A percentile compares a stretch with the other conserved stretches of the same genome.
These are phyloP conservation scores for Meyerozyma smithsonii DNA, from an alignment of 1,139 yeast genomes.

Conservation along the genomic window DNA sequence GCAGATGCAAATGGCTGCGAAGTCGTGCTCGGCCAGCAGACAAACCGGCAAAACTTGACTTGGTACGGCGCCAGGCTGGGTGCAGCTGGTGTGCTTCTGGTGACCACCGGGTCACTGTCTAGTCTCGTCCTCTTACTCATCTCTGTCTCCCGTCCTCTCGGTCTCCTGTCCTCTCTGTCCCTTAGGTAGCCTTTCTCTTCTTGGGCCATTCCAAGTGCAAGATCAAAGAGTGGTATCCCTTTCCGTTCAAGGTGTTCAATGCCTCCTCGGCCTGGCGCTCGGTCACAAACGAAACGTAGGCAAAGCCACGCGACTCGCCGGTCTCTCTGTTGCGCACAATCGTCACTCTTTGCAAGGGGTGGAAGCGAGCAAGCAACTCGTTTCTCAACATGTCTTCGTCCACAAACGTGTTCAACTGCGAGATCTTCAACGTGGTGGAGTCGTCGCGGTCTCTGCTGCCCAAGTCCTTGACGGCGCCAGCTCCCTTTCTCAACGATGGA, in stretches of 20 bases:
- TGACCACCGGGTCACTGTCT: too few relatives aligned
- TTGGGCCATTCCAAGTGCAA: conserved; percentile 69
- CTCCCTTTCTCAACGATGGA: conserved; percentile 70
- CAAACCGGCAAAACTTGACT: too few relatives aligned
- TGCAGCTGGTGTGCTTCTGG: too few relatives aligned
- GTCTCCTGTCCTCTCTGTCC: too few relatives aligned
- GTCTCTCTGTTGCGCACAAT: conserved; percentile 91
- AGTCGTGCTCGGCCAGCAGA: too few relatives aligned
- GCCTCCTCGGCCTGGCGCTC: conserved; percentile 74
- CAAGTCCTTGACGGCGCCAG: conserved; percentile 44
- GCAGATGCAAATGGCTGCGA: too few relatives aligned
- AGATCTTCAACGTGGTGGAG: conserved; percentile 80
- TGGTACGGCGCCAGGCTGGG: too few relatives aligned
- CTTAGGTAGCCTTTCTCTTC: conserved; percentile 16
- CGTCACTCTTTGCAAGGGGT: conserved; percentile 75
- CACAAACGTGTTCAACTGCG: conserved; percentile 85
- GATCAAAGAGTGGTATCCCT: conserved; percentile 89
- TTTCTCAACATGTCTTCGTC: conserved; percentile 77
- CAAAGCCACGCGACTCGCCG: conserved; percentile 93
- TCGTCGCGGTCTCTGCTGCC: conserved; percentile 69
- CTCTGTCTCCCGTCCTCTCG: too few relatives aligned
- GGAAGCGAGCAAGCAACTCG: conserved; percentile 67
- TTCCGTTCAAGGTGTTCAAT: conserved; percentile 74
- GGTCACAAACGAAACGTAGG: conserved; percentile 83
- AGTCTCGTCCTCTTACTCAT: too few relatives aligned